These are phyloP conservation scores for Colletotrichum sp. DNA, from an alignment of 2,329 filamentous ascomycete genomes.

Conservation along the genomic window DNA sequence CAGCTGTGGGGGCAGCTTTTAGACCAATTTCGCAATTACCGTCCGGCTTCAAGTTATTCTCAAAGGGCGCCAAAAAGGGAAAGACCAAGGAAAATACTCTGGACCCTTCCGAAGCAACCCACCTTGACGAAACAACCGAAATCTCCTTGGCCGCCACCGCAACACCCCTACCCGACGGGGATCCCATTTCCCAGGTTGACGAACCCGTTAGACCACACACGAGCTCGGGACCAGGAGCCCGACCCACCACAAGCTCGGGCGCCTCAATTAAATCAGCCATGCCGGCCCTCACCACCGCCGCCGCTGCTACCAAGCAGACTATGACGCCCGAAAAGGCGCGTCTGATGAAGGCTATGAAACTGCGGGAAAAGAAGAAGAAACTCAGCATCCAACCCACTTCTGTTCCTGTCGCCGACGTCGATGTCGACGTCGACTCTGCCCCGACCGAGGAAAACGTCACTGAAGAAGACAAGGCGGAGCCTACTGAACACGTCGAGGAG, in stretches of 20 bases:
- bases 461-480: slow-evolving; percentile 19
- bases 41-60: slow-evolving; percentile 75
- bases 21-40: slow-evolving; percentile 82
- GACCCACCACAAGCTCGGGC: slow-evolving; percentile 51
- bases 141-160: slow-evolving; percentile 37
- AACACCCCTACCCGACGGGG: slow-evolving; percentile 38
- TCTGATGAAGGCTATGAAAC: slow-evolving; percentile 91
- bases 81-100: slow-evolving; percentile 39
- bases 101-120: slow-evolving; percentile 30
- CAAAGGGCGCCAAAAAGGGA: slow-evolving; percentile 61
- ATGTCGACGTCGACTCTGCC: slow-evolving; percentile 15
- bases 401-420: slow-evolving; percentile 30
- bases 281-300: slow-evolving; percentile 34
- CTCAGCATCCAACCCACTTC: slow-evolving; percentile 35
- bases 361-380: slow-evolving; percentile 80
- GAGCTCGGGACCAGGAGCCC: slow-evolving; percentile 27
- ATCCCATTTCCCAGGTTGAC: slow-evolving; percentile 29
- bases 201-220: slow-evolving; percentile 36
- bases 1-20: slow-evolving; percentile 53
- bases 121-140: slow-evolving; percentile 40
- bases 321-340: slow-evolving; percentile 90
- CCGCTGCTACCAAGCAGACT: slow-evolving; percentile 49
- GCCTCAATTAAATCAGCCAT: slow-evolving; percentile 44
- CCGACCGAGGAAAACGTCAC: slow-evolving; percentile 22
- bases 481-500: slow-evolving; percentile 25